Conservation (phyloP, 805 yeast genomes). For the Monosporozyma aerobia region DNA sequence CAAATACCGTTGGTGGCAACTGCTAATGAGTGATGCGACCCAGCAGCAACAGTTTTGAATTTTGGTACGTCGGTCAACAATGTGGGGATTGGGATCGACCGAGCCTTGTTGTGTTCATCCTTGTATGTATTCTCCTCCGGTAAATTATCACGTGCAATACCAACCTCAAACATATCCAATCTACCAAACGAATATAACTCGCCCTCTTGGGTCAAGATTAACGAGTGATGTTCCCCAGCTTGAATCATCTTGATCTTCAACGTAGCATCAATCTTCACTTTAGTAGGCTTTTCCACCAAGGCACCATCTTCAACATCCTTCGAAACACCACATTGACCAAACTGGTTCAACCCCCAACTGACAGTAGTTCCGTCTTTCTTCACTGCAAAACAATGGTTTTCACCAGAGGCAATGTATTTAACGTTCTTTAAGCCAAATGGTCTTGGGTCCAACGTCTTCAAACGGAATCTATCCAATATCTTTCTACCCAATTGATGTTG, state of each 20-base stretch:
- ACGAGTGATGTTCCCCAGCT: constrained; percentile 92
- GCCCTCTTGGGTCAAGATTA: constrained; percentile 66
- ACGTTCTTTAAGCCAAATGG: constrained; percentile 75
- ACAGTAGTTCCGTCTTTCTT: constrained; percentile 59
- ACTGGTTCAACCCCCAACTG: constrained; percentile 95
- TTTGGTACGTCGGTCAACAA: constrained; percentile 49
- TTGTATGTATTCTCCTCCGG: constrained; percentile 57
- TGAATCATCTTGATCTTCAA: constrained; percentile 53
- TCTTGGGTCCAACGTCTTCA: constrained; percentile 67
- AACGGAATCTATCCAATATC: constrained; percentile 68
- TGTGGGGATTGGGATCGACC: constrained; percentile 83
- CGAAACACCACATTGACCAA: constrained; percentile 87
- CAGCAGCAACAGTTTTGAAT: constrained; percentile 57
- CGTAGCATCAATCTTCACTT: constrained; percentile 44
- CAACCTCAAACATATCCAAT: constrained; percentile 87
- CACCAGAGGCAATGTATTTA: constrained; percentile 82
- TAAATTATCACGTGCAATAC: constrained; percentile 55
- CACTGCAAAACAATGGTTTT: constrained; percentile 91
- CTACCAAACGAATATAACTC: constrained; percentile 82
- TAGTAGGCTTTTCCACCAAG: constrained; percentile 66
- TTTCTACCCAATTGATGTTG: constrained; percentile 86
- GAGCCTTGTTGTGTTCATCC: constrained; percentile 71
- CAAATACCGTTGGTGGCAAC: constrained; percentile 74
- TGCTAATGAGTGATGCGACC: constrained; percentile 90
- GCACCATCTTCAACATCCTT: constrained; percentile 80